Percentiles rank a stretch among this genome's conserved stretches.
phyloP scores from a whole-genome alignment of 2,329 filamentous ascomycete species.

The Fusarium begoniae region DNA sequence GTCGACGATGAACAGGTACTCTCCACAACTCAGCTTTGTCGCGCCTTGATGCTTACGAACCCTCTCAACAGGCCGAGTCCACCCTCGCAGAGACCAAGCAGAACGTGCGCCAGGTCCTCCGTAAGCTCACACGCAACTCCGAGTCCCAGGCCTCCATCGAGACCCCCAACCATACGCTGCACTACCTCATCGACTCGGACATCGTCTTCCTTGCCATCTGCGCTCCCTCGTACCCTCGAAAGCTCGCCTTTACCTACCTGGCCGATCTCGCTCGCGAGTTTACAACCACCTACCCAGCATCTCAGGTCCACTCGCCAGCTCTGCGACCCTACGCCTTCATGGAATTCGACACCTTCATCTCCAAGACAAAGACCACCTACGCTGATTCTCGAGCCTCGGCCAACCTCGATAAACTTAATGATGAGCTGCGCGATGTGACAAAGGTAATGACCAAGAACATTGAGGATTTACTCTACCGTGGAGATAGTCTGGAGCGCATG shows the following conservation, averaged over 20 bases:
- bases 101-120: slow-evolving; percentile 90
- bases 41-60: background rate
- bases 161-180: slow-evolving; percentile 80
- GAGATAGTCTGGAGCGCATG: slow-evolving; percentile 95
- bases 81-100: slow-evolving; percentile 87
- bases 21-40: background rate
- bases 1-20: slow-evolving; percentile 87
- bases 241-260: slow-evolving; percentile 98
- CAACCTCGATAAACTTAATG: slow-evolving; percentile 94
- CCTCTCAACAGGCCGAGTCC: slow-evolving; percentile 63
- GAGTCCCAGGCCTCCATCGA: slow-evolving; percentile 94
- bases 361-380: slow-evolving; percentile 91
- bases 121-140: slow-evolving; percentile 86
- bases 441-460: slow-evolving; percentile 99
- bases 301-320: slow-evolving; percentile 76
- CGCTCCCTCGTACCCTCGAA: slow-evolving; percentile 93
- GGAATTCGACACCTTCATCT: slow-evolving; percentile 97
- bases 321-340: slow-evolving; percentile 95
- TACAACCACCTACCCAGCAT: slow-evolving; percentile 79
- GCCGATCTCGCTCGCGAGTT: slow-evolving; percentile 92
- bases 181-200: slow-evolving; percentile 86
- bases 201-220: slow-evolving; percentile 94
- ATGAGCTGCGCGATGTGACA: slow-evolving; percentile 96
- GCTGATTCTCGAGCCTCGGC: slow-evolving; percentile 89
- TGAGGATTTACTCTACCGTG: slow-evolving; percentile 93